phyloP scores from a whole-genome alignment of 495 filamentous ascomycete genomes.

The Oidiodendron maius region DNA sequence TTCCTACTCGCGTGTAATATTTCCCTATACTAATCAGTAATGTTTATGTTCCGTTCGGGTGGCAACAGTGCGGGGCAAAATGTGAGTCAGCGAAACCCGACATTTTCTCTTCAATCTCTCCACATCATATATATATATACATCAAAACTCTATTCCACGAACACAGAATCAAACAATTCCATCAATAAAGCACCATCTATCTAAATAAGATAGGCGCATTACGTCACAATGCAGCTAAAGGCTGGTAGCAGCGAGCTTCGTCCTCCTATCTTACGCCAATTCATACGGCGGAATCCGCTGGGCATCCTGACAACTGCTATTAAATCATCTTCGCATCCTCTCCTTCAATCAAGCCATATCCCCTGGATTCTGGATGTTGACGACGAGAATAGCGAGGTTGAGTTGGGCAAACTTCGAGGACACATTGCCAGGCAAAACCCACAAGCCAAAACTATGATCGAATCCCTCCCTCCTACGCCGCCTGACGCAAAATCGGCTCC shows the following conservation, averaged over 20 bases:
- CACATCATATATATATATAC: too few relatives aligned
- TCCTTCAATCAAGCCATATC: conserved; percentile 50
- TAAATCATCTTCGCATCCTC: conserved; percentile 32
- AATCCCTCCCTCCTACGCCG: too few relatives aligned
- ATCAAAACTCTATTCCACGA: too few relatives aligned
- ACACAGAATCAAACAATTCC: too few relatives aligned
- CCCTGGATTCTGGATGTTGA: conserved; percentile 46
- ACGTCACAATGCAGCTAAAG: conserved; percentile 49
- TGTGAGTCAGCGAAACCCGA: too few relatives aligned
- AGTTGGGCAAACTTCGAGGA: conserved; percentile 40
- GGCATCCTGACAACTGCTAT: conserved; percentile 51
- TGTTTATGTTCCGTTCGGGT: too few relatives aligned
- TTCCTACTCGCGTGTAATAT: too few relatives aligned
- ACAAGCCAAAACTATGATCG: conserved; percentile 50
- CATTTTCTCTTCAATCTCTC: too few relatives aligned
- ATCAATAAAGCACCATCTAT: too few relatives aligned
- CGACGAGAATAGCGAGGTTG: conserved; percentile 11
- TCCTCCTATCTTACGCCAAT: conserved; percentile 33
- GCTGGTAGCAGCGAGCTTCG: conserved; percentile 38
- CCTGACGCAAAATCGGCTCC: conserved; percentile 1
- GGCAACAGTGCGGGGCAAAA: too few relatives aligned
- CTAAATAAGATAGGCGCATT: too few relatives aligned
- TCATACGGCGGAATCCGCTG: conserved; percentile 47
- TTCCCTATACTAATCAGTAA: too few relatives aligned
- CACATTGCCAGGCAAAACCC: conserved; percentile 52